Conservation (phyloP, 2,329 filamentous ascomycete genomes). For the Dothideomycetidae sp. region DNA sequence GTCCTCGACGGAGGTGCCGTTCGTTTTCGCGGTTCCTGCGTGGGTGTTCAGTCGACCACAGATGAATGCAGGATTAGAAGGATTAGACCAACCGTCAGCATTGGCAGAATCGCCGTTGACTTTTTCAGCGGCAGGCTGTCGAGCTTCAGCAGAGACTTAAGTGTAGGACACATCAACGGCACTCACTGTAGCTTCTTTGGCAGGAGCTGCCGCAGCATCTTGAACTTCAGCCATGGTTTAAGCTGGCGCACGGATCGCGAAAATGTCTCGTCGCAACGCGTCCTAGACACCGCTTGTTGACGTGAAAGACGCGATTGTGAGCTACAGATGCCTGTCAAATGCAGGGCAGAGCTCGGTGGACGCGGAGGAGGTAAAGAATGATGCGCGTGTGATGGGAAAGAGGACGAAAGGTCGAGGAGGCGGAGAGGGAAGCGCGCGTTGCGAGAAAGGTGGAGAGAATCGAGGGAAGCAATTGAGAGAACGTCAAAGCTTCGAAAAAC, state of each 20-base stretch:
- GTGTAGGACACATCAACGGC: not conserved
- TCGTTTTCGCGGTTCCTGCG: conserved; percentile 2
- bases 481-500: not conserved
- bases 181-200: conserved; percentile 8
- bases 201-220: conserved; percentile 2
- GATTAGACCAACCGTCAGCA: conserved; percentile 2
- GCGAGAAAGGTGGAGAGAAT: not conserved
- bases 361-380: not conserved
- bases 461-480: not conserved
- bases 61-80: not conserved
- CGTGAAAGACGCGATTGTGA: too few relatives aligned
- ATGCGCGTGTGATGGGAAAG: not conserved
- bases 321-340: too few relatives aligned
- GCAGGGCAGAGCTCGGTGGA: not conserved
- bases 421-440: conserved; percentile 4
- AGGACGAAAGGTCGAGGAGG: not conserved
- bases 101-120: conserved; percentile 1
- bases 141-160: not conserved
- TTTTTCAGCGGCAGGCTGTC: conserved; percentile 5
- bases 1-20: conserved; percentile 5
- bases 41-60: not conserved
- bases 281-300: too few relatives aligned
- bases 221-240: conserved; percentile 6
- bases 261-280: too few relatives aligned
- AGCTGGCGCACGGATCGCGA: too few relatives aligned